phyloP scores from a whole-genome alignment of 2,329 filamentous ascomycete genomes.

The Talaromyces atroroseus region DNA sequence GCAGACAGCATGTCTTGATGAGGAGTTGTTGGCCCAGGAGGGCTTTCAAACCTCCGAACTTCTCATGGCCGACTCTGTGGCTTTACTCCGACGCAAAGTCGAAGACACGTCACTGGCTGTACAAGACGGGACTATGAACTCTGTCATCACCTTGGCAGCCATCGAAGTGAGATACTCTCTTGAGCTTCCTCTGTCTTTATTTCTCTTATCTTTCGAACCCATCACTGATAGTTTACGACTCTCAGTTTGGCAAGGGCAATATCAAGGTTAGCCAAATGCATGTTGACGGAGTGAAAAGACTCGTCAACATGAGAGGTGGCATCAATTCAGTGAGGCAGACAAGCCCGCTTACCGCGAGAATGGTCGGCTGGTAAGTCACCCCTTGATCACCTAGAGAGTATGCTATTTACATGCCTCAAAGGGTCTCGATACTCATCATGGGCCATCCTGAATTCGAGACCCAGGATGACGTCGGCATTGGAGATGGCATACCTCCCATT shows the following conservation, averaged over 20 bases:
- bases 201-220: slow-evolving; percentile 8
- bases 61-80: slow-evolving; percentile 54
- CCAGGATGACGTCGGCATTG: slow-evolving; percentile 46
- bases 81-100: slow-evolving; percentile 48
- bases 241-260: slow-evolving; percentile 52
- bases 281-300: slow-evolving; percentile 45
- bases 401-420: background rate
- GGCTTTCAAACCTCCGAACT: slow-evolving; percentile 52
- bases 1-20: slow-evolving; percentile 54
- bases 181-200: background rate
- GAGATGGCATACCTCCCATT: slow-evolving; percentile 47
- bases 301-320: slow-evolving; percentile 49
- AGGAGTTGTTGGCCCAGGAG: slow-evolving; percentile 48
- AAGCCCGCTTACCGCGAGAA: slow-evolving; percentile 51
- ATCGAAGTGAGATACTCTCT: slow-evolving; percentile 46
- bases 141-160: slow-evolving; percentile 53
- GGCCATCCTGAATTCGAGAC: slow-evolving; percentile 49
- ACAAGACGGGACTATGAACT: slow-evolving; percentile 53
- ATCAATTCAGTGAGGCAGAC: slow-evolving; percentile 45
- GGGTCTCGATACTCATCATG: slow-evolving; percentile 55
- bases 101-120: slow-evolving; percentile 43
- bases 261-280: slow-evolving; percentile 42
- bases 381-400: too few species aligned
- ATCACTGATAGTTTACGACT: background rate
- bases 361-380: slow-evolving; percentile 48